Percentiles rank a stretch among this genome's conserved stretches.
Evolutionary conservation across 1,284 basidiomycete genomes (phyloP).

Genomic region (Cerioporus squamosus): DNA sequence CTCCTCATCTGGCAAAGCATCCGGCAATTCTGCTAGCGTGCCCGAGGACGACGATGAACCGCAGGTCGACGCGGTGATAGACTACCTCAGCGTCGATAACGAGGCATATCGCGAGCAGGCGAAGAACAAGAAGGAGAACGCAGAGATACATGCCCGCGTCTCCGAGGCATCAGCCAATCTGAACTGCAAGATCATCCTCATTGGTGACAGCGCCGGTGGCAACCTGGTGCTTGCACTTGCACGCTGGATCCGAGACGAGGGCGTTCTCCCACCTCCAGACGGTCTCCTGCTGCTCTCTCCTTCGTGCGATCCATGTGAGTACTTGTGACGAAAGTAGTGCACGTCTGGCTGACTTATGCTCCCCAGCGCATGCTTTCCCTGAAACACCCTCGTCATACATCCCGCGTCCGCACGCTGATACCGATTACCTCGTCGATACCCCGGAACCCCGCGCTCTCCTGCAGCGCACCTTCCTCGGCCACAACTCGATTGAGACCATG

Average conservation of each 20-base stretch:
- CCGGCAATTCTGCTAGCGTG: not conserved
- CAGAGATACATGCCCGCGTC: slow-evolving; percentile 16
- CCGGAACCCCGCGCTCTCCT: slow-evolving; percentile 54
- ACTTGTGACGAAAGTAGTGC: slow-evolving; percentile 1
- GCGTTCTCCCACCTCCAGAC: slow-evolving; percentile 45
- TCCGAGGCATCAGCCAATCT: slow-evolving; percentile 25
- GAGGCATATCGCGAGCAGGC: slow-evolving; percentile 5
- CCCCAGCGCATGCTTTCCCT: slow-evolving; percentile 49
- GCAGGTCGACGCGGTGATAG: not conserved
- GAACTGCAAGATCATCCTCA: slow-evolving; percentile 60
- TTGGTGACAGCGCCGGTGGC: slow-evolving; percentile 75
- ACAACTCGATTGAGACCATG: slow-evolving; percentile 47
- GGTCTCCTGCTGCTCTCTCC: slow-evolving; percentile 50
- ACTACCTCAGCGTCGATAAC: slow-evolving; percentile 13
- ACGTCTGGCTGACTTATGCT: not conserved
- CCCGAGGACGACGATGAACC: not conserved
- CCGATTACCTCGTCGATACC: slow-evolving; percentile 57
- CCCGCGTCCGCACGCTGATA: slow-evolving; percentile 50
- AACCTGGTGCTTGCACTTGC: slow-evolving; percentile 65
- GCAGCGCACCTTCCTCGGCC: slow-evolving; percentile 53
- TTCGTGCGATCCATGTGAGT: slow-evolving; percentile 34
- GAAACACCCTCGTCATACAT: slow-evolving; percentile 50
- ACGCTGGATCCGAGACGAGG: slow-evolving; percentile 55
- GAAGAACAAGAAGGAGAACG: slow-evolving; percentile 19
- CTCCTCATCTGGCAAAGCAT: not conserved